phyloP scores from a whole-genome alignment of 2,329 filamentous ascomycete genomes.

The Hirsutella minnesotensis region DNA sequence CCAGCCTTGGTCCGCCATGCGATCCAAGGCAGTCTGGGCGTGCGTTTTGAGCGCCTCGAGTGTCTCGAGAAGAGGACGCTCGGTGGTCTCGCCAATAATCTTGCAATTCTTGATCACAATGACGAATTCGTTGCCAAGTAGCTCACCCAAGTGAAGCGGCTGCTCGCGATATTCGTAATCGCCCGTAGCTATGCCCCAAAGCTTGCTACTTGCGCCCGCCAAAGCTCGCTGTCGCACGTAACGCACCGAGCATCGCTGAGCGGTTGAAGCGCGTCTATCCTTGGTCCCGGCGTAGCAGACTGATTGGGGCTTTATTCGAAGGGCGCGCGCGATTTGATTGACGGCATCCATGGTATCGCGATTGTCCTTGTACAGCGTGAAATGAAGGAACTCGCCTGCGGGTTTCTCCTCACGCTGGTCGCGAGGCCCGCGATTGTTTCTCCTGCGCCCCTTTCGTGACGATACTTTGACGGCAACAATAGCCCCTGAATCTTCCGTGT shows the following conservation, averaged over 20 bases:
- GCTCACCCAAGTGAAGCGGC: constrained; percentile 69
- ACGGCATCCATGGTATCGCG: constrained; percentile 92
- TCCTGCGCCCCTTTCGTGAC: constrained; percentile 22
- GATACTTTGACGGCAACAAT: constrained; percentile 56
- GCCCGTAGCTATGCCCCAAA: constrained; percentile 55
- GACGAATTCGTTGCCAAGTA: constrained; percentile 82
- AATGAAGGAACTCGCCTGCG: constrained; percentile 70
- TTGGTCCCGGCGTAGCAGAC: constrained; percentile 79
- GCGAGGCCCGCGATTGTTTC: constrained; percentile 14
- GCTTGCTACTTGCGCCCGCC: constrained; percentile 50
- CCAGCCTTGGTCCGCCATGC: constrained; percentile 66
- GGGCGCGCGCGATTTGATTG: constrained; percentile 59
- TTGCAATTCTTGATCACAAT: constrained; percentile 82
- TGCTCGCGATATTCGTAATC: constrained; percentile 68
- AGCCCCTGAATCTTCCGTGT: constrained; percentile 45
- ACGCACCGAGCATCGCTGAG: constrained; percentile 63
- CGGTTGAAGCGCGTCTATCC: constrained; percentile 76
- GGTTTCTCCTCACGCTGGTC: constrained; percentile 19
- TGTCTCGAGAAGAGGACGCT: constrained; percentile 12
- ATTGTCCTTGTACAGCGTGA: constrained; percentile 92
- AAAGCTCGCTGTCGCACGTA: constrained; percentile 45
- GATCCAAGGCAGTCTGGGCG: constrained; percentile 47
- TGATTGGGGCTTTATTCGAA: constrained; percentile 63
- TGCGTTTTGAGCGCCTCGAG: constrained; percentile 21
- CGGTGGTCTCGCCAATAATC: constrained; percentile 32